Base-by-base conservation (phyloP, 1,284 basidiomycete species). In the Ustilago curta region DNA sequence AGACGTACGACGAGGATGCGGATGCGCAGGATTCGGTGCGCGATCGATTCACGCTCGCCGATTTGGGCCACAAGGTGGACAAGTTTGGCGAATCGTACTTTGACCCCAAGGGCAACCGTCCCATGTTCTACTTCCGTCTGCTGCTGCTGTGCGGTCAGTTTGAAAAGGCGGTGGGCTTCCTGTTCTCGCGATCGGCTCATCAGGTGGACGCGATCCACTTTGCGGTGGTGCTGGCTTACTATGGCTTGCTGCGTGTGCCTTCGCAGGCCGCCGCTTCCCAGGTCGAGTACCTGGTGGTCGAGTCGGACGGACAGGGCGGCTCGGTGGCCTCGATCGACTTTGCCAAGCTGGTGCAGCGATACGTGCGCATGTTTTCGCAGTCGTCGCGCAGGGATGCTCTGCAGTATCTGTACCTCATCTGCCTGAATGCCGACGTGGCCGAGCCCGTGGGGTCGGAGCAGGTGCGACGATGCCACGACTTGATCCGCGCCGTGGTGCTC, bases 201-300 rank as follows among this genome's bases (percentile, higher is more conserved):
- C 93, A 97, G 79, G 90, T 95, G 12, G 96, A 99, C 83, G 95
- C 94, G 0, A 92, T 99, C 6, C 97, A 99, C 86, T 89, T 98
- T 55, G 95, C 94, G 0, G 91, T 97, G 73, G 93, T 92, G 2
- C 87, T 99, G 55, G 90, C 93, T 0, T 99, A 99, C 85, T 96
- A 99, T 84, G 96, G 96, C 7, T 87, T 99, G 18, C 87, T 99
- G 23, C 90, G 95, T 9, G 90, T 95, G 0, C 92, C 96, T 6
- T 89, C 91, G 2, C 87, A 89, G 16, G 89, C 91, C 6, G 91
- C 93, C 76, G 90, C 91, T 0, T 92, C 92, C 8, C 94, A 97
- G 57, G 75, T 82, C 53, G 81, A 82, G 45, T 70, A 66, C 29
- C 47, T 77, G 19, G 47, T 69, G 16, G 50, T 69, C 37, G 68